Conservation (phyloP, 768 basidiomycete genomes). For the Trametes cubensis region DNA sequence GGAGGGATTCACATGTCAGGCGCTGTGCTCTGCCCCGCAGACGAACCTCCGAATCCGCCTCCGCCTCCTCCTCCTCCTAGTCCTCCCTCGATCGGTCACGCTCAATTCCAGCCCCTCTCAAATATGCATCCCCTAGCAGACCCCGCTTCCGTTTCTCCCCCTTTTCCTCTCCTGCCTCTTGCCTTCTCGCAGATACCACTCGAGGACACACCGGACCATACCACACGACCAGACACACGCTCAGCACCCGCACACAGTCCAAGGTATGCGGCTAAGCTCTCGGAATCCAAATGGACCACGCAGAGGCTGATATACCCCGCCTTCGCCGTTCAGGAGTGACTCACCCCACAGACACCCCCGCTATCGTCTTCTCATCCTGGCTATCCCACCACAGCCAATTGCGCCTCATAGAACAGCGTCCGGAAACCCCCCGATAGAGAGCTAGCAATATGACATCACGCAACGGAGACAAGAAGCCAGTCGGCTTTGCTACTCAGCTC, state of each 20-base stretch:
- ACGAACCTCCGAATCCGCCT: background rate
- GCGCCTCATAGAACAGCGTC: background rate
- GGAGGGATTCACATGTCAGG: conserved; percentile 13
- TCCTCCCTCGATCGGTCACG: background rate
- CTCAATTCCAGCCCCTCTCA: conserved; percentile 5
- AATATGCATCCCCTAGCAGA: background rate
- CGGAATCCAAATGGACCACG: too few species aligned
- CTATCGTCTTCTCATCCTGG: too few species aligned
- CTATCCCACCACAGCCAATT: background rate
- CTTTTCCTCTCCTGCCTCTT: background rate
- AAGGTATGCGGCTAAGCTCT: too few species aligned
- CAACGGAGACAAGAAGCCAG: conserved; percentile 63
- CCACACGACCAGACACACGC: background rate
- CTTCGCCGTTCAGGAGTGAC: too few species aligned
- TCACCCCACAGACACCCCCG: too few species aligned
- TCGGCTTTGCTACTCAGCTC: conserved; percentile 87
- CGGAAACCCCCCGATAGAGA: background rate
- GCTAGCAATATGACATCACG: conserved; percentile 25
- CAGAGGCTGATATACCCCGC: too few species aligned
- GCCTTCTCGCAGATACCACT: background rate
- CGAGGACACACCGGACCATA: background rate
- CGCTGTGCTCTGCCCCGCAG: background rate
- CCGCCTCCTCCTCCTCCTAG: background rate
- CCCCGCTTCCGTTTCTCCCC: background rate
- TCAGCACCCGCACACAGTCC: too few species aligned